A percentile compares a stretch with the other conserved stretches of the same genome.
These are phyloP conservation scores for Dispira simplex DNA, from an alignment of 192 early-diverging fungal genomes.

Conservation along the genomic window DNA sequence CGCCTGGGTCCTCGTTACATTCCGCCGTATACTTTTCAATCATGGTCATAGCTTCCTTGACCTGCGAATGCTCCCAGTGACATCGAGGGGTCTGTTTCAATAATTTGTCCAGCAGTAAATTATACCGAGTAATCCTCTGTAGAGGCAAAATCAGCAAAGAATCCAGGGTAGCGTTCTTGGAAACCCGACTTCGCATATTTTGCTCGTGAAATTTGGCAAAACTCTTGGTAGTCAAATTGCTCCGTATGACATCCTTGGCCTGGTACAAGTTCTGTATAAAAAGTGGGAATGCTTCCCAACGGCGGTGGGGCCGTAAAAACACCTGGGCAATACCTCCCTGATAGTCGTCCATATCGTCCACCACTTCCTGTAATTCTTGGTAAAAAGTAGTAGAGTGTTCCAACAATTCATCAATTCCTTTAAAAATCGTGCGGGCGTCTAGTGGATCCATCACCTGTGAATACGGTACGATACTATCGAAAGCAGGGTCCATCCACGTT, in stretches of 20 bases:
- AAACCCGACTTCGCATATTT: background rate
- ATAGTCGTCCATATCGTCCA: background rate
- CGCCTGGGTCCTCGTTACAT: background rate
- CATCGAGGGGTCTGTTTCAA: slow-evolving; percentile 3
- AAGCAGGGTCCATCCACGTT: slow-evolving; percentile 1
- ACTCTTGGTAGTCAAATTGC: background rate
- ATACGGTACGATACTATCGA: background rate
- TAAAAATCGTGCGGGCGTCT: slow-evolving; percentile 8
- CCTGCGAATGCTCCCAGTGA: slow-evolving; percentile 6
- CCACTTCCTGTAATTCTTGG: slow-evolving; percentile 2
- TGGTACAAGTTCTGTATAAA: background rate
- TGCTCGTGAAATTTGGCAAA: slow-evolving; percentile 7
- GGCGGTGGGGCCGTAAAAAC: background rate
- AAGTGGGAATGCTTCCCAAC: background rate
- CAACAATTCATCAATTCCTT: slow-evolving; percentile 6
- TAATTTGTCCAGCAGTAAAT: slow-evolving; percentile 3
- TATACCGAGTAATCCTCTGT: slow-evolving; percentile 10
- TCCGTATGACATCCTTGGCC: slow-evolving; percentile 3
- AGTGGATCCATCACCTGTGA: background rate
- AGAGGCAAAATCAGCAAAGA: slow-evolving; percentile 7
- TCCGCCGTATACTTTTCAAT: background rate
- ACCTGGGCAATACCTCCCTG: background rate
- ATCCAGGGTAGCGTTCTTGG: slow-evolving; percentile 8
- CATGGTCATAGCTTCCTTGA: slow-evolving; percentile 6
- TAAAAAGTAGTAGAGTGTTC: background rate